These are phyloP conservation scores for Entonaema liquescens DNA, from an alignment of 495 filamentous ascomycete species.

Conservation along the genomic window DNA sequence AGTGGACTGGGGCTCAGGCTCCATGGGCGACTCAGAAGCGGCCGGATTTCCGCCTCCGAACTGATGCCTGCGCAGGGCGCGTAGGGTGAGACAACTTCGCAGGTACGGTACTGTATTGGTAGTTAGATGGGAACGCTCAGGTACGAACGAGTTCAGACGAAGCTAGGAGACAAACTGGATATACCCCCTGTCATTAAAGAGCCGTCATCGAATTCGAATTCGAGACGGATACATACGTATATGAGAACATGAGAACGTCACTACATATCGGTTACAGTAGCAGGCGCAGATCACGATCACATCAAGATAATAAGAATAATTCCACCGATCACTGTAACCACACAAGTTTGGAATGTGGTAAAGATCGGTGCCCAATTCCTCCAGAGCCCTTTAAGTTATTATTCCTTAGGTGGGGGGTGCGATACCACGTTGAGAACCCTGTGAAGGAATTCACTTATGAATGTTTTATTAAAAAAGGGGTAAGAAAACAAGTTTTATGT, in stretches of 20 bases:
- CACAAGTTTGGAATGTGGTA: constrained; percentile 23
- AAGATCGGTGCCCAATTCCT: constrained; percentile 39
- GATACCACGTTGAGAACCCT: constrained; percentile 29
- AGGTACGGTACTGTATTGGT: constrained; percentile 12
- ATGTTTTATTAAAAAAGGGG: constrained; percentile 30
- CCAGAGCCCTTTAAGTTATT: not conserved
- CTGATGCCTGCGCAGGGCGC: constrained; percentile 19
- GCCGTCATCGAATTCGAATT: constrained; percentile 27
- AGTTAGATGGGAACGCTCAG: constrained; percentile 4
- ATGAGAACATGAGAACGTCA: constrained; percentile 8
- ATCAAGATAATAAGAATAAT: constrained; percentile 40
- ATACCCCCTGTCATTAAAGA: constrained; percentile 34
- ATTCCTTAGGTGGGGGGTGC: constrained; percentile 17
- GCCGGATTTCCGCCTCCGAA: constrained; percentile 21
- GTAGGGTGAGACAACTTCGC: constrained; percentile 11
- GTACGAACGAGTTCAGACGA: constrained; percentile 15
- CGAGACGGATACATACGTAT: constrained; percentile 17
- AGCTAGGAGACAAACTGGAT: constrained; percentile 17
- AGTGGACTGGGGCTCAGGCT: constrained; percentile 37
- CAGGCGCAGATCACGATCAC: constrained; percentile 38
- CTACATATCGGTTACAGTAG: constrained; percentile 29
- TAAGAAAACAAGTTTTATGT: constrained; percentile 20
- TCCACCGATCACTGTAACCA: constrained; percentile 42
- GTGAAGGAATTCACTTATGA: constrained; percentile 26
- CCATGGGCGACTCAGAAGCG: constrained; percentile 21